Evolutionary conservation across 805 yeast genomes (phyloP).

Genomic region (Priceomyces medius): DNA sequence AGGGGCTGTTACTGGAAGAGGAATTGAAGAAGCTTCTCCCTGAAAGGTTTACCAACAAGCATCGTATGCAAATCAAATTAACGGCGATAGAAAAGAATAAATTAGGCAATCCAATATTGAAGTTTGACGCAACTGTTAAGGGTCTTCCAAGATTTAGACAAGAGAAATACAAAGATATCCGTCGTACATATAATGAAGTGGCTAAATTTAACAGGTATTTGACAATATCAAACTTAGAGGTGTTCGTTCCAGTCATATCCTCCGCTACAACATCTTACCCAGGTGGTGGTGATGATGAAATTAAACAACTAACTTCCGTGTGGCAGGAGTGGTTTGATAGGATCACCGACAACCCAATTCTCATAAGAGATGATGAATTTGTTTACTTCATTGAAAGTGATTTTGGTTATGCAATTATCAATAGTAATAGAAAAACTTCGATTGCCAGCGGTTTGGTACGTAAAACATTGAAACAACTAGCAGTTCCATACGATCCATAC

Average conservation of each 20-base stretch:
- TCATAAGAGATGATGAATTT: constrained; percentile 84
- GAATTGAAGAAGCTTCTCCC: constrained; percentile 50
- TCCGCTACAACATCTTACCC: constrained; percentile 74
- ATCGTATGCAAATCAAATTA: constrained; percentile 52
- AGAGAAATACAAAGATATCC: constrained; percentile 62
- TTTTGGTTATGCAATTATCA: constrained; percentile 61
- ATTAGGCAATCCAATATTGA: constrained; percentile 75
- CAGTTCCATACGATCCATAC: constrained; percentile 88
- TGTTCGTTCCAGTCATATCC: constrained; percentile 90
- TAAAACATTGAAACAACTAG: constrained; percentile 86
- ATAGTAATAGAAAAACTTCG: constrained; percentile 52
- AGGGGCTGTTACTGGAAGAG: constrained; percentile 28
- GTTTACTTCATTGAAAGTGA: constrained; percentile 80
- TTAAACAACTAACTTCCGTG: constrained; percentile 49
- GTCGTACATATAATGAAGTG: constrained; percentile 80
- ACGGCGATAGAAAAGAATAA: constrained; percentile 70
- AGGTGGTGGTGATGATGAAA: constrained; percentile 80
- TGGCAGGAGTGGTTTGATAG: constrained; percentile 88
- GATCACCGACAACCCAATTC: constrained; percentile 69
- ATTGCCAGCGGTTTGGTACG: constrained; percentile 84
- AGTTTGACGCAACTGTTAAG: constrained; percentile 52
- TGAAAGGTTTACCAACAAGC: constrained; percentile 46
- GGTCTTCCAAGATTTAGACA: constrained; percentile 79
- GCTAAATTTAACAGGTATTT: constrained; percentile 73
- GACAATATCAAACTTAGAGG: constrained; percentile 81